Conservation (phyloP, 352 stramenopile species). For the Pythium insidiosum region DNA sequence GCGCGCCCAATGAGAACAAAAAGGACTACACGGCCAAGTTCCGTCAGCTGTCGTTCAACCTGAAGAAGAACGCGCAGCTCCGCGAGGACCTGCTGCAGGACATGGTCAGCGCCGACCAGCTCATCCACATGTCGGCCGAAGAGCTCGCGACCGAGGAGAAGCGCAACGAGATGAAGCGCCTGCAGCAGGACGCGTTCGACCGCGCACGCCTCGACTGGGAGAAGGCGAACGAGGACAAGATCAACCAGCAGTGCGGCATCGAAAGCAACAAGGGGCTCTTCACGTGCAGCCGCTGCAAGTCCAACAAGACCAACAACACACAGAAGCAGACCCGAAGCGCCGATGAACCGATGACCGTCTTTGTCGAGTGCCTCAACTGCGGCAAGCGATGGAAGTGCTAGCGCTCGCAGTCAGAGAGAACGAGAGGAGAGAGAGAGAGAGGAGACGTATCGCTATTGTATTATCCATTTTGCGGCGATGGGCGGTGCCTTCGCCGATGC, state of each 20-base stretch:
- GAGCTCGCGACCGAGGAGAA: slow-evolving; percentile 86
- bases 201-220: slow-evolving; percentile 84
- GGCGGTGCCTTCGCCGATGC: no score
- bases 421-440: background rate
- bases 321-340: slow-evolving; percentile 97
- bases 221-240: slow-evolving; percentile 87
- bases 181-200: slow-evolving; percentile 79
- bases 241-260: slow-evolving; percentile 87
- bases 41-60: slow-evolving; percentile 84
- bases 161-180: slow-evolving; percentile 74
- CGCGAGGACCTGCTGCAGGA: slow-evolving; percentile 70
- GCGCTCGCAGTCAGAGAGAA: background rate
- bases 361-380: slow-evolving; percentile 95
- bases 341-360: slow-evolving; percentile 98
- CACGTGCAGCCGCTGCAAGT: slow-evolving; percentile 93
- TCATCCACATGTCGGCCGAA: slow-evolving; percentile 78
- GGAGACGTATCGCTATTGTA: slow-evolving; percentile 2
- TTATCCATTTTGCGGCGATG: slow-evolving; percentile 13
- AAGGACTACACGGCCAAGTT: slow-evolving; percentile 88
- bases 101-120: slow-evolving; percentile 54
- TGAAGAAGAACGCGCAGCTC: slow-evolving; percentile 86
- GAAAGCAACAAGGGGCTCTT: slow-evolving; percentile 75
- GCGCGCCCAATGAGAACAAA: slow-evolving; percentile 67
- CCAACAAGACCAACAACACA: slow-evolving; percentile 93
- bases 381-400: slow-evolving; percentile 94